Percentiles rank a stretch among this genome's conserved stretches.
phyloP scores from a whole-genome alignment of 495 filamentous ascomycete species.

The Neurospora sp. region DNA sequence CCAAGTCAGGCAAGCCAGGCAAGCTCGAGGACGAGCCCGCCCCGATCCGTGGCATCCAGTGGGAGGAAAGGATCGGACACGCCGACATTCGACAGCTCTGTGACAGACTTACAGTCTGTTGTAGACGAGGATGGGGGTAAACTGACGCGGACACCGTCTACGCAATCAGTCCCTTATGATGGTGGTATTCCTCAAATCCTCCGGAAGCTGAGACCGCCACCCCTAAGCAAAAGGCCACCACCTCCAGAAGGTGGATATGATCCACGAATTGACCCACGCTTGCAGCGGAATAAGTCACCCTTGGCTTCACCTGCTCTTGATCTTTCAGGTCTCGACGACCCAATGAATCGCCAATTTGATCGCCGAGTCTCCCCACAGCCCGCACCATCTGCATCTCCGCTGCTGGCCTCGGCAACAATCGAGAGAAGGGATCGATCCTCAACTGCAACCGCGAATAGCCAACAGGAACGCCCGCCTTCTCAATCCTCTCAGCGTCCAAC shows the following conservation, averaged over 20 bases:
- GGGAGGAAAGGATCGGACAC: constrained; percentile 29
- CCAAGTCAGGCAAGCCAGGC: constrained; percentile 55
- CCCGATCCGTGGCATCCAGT: constrained; percentile 33
- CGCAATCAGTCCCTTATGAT: neutral
- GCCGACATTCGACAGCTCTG: constrained; percentile 36
- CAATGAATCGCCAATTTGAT: neutral
- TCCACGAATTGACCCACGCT: constrained; percentile 22
- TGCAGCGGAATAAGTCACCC: constrained; percentile 9
- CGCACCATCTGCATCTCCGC: neutral
- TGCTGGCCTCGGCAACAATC: neutral
- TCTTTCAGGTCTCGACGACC: constrained; percentile 7
- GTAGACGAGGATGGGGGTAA: constrained; percentile 26
- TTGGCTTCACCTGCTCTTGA: constrained; percentile 15
- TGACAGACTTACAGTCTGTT: constrained; percentile 43
- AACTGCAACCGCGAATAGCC: neutral
- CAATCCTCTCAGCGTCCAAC: constrained; percentile 1
- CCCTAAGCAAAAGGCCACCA: constrained; percentile 13
- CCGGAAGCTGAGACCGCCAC: constrained; percentile 9
- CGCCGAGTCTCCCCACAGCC: neutral
- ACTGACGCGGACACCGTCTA: neutral
- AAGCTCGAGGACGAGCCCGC: constrained; percentile 63
- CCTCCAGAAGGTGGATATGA: constrained; percentile 26
- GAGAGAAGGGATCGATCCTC: neutral
- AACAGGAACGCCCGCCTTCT: neutral
- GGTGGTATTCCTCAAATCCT: neutral